phyloP scores from a whole-genome alignment of 768 basidiomycete species.

The Psilocybe tampanensis region DNA sequence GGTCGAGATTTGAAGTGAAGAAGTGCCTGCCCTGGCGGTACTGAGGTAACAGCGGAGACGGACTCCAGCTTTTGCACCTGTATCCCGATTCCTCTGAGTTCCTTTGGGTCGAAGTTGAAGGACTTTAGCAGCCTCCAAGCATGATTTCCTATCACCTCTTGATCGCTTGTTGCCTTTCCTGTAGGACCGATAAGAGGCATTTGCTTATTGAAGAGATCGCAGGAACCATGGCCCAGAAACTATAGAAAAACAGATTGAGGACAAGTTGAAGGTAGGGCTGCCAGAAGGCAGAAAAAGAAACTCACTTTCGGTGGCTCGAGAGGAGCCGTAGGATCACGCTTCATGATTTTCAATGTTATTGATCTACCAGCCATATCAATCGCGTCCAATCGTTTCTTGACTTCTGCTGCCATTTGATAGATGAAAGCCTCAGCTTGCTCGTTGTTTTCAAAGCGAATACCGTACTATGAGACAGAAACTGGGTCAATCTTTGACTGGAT shows the following conservation, averaged over 20 bases:
- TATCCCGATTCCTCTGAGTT: constrained; percentile 91
- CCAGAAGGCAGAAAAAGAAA: background rate
- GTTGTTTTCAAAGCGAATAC: constrained; percentile 86
- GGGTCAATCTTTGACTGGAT: no score
- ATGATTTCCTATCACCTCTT: constrained; percentile 68
- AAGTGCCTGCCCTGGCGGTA: constrained; percentile 56
- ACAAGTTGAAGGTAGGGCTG: background rate
- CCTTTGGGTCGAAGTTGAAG: constrained; percentile 79
- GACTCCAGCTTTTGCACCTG: constrained; percentile 89
- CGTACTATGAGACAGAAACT: constrained; percentile 61
- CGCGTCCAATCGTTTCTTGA: constrained; percentile 68
- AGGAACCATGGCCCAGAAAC: constrained; percentile 92
- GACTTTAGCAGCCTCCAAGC: constrained; percentile 76
- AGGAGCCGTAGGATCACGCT: constrained; percentile 82
- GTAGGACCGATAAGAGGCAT: constrained; percentile 56
- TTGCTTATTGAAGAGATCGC: constrained; percentile 82
- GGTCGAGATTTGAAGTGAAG: constrained; percentile 54
- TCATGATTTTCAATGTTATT: constrained; percentile 88
- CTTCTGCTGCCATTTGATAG: constrained; percentile 75
- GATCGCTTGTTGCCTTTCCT: constrained; percentile 75
- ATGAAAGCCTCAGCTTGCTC: constrained; percentile 84
- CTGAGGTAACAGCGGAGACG: constrained; percentile 28
- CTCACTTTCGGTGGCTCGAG: constrained; percentile 87
- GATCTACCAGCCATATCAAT: constrained; percentile 71
- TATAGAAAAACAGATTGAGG: constrained; percentile 26